Evolutionary conservation across 1,284 basidiomycete genomes (phyloP).

Genomic region (Rhodotorula sp.): DNA sequence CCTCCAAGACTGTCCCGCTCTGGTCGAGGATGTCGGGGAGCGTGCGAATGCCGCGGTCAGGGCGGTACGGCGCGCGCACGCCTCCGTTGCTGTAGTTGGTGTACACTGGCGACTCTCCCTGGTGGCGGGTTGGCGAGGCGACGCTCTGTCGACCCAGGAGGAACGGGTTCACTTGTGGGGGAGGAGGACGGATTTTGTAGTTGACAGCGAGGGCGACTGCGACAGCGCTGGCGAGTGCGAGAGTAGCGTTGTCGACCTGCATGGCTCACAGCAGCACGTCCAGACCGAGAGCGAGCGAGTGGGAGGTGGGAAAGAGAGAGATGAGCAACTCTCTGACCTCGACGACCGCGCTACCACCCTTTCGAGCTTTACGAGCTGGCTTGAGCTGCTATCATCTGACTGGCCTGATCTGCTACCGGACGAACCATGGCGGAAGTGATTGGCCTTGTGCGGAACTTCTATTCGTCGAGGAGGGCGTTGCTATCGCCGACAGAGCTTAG

Average conservation of each 20-base stretch:
- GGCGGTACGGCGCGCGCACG: constrained; percentile 14
- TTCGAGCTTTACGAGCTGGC: background rate
- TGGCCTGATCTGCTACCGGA: background rate
- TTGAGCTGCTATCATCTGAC: background rate
- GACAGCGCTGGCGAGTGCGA: constrained; percentile 19
- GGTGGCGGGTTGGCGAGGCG: constrained; percentile 13
- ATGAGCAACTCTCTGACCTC: background rate
- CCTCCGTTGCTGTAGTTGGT: constrained; percentile 9
- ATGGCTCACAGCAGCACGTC: background rate
- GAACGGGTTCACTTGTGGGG: constrained; percentile 38
- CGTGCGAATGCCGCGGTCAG: constrained; percentile 18
- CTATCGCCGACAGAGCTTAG: constrained; percentile 15
- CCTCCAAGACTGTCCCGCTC: constrained; percentile 21
- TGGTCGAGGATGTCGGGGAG: constrained; percentile 20
- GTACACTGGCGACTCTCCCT: constrained; percentile 34
- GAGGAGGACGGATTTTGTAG: constrained; percentile 19
- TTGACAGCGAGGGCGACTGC: constrained; percentile 15
- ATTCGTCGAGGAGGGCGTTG: background rate
- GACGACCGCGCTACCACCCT: too few relatives aligned
- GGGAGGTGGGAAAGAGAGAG: background rate
- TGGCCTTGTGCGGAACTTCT: constrained; percentile 19
- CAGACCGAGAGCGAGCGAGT: background rate
- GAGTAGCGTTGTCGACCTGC: constrained; percentile 24
- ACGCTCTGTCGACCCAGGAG: constrained; percentile 33
- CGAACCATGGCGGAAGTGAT: background rate